Conservation (phyloP, 441 rosid genomes). For the Adansonia gregorii region DNA sequence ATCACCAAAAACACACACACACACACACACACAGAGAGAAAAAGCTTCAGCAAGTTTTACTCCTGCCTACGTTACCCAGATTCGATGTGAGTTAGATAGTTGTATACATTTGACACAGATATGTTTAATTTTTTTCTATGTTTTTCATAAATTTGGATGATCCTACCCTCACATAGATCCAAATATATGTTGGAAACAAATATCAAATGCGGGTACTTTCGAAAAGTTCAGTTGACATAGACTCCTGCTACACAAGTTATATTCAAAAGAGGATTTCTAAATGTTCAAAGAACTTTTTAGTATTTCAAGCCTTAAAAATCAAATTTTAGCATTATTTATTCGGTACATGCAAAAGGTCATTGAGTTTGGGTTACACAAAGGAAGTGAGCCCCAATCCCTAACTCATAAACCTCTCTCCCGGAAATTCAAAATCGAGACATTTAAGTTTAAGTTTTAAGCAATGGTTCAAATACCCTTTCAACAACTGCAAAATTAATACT, state of each 20-base stretch:
- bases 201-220: not conserved
- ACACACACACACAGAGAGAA: not conserved
- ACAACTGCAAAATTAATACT: slow-evolving; percentile 2
- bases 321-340: not conserved
- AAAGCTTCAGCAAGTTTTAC: not conserved
- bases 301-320: not conserved
- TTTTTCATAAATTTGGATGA: not conserved
- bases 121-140: not conserved
- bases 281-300: not conserved
- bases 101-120: not conserved
- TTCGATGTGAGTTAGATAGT: not conserved
- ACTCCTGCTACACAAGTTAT: not conserved
- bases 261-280: not conserved
- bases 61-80: not conserved
- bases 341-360: not conserved
- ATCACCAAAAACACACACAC: not conserved
- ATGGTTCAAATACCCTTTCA: not conserved
- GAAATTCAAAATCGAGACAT: not conserved
- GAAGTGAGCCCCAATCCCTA: not conserved
- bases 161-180: not conserved
- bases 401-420: not conserved
- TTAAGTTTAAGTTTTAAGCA: not conserved
- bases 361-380: not conserved
- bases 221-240: not conserved
- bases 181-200: not conserved